phyloP scores from a whole-genome alignment of 805 yeast species.

The Barnettozyma botsteinii region DNA sequence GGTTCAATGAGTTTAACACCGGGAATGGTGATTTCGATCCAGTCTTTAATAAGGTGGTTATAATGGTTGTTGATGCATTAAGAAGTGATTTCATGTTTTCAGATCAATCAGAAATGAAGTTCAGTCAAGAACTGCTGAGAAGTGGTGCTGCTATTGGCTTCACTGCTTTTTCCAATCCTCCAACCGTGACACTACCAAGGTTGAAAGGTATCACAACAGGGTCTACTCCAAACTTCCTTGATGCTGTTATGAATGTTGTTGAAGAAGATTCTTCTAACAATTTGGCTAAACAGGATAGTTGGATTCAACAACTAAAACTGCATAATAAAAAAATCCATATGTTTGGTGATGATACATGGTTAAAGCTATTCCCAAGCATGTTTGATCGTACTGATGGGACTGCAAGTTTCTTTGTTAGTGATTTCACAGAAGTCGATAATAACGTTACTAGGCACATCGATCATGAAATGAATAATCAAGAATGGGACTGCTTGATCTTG shows the following conservation, averaged over 20 bases:
- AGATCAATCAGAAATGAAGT: constrained; percentile 55
- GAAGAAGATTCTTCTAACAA: constrained; percentile 76
- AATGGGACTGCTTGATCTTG: constrained; percentile 83
- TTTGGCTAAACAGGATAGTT: constrained; percentile 72
- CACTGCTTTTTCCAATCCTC: constrained; percentile 91
- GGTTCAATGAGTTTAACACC: constrained; percentile 34
- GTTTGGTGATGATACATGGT: constrained; percentile 98
- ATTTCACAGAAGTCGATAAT: constrained; percentile 87
- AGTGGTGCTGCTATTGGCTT: constrained; percentile 75
- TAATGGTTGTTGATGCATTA: constrained; percentile 91
- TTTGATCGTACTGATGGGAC: constrained; percentile 79
- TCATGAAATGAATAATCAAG: constrained; percentile 39
- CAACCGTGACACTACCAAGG: constrained; percentile 93
- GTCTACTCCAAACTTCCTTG: constrained; percentile 87
- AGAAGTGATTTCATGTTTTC: constrained; percentile 82
- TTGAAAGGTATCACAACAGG: constrained; percentile 93
- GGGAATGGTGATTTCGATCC: constrained; percentile 31
- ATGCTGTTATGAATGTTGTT: constrained; percentile 89
- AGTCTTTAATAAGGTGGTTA: constrained; percentile 59
- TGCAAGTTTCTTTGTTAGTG: constrained; percentile 89
- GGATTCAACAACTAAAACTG: constrained; percentile 63
- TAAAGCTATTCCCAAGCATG: constrained; percentile 73
- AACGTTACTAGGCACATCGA: constrained; percentile 88
- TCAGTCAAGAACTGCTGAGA: constrained; percentile 59
- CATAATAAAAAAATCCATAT: constrained; percentile 50